These are phyloP conservation scores for Syzygium aqueum DNA, from an alignment of 345 rosid species.

Conservation along the genomic window DNA sequence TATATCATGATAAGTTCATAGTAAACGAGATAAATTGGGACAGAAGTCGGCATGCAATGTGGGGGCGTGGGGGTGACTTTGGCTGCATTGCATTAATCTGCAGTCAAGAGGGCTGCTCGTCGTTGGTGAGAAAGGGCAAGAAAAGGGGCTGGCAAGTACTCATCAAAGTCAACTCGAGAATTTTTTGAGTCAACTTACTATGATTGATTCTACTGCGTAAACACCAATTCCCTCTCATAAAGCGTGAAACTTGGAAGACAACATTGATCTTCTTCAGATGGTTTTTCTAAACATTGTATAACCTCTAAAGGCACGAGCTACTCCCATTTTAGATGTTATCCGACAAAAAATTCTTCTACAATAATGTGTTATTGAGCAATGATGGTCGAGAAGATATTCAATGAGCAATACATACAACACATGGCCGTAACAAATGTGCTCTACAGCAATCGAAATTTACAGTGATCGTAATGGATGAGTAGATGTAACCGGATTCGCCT, in stretches of 20 bases:
- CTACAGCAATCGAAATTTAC: neutral
- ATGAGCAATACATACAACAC: accelerated
- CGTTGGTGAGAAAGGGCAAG: neutral
- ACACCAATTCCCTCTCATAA: neutral
- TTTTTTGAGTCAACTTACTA: neutral
- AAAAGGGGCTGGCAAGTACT: neutral
- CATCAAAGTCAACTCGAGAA: neutral
- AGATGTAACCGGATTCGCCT: accelerated
- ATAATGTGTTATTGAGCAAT: too few species aligned
- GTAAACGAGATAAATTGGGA: neutral
- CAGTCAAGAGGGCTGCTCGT: neutral
- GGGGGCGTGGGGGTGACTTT: too few species aligned
- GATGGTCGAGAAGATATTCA: neutral
- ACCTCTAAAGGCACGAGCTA: neutral
- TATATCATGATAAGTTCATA: neutral
- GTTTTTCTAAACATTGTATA: neutral
- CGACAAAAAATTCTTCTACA: too few species aligned
- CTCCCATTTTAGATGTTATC: neutral
- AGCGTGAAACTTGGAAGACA: neutral
- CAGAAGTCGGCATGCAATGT: neutral
- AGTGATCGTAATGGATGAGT: accelerated
- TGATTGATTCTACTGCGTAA: neutral
- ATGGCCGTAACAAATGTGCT: neutral
- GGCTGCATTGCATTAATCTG: neutral
- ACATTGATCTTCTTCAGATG: neutral